Evolutionary conservation across 176 grass and related monocot genomes (phyloP), one percentile per base, ranked within the genome.

Genomic region (Chloris gayana): DNA sequence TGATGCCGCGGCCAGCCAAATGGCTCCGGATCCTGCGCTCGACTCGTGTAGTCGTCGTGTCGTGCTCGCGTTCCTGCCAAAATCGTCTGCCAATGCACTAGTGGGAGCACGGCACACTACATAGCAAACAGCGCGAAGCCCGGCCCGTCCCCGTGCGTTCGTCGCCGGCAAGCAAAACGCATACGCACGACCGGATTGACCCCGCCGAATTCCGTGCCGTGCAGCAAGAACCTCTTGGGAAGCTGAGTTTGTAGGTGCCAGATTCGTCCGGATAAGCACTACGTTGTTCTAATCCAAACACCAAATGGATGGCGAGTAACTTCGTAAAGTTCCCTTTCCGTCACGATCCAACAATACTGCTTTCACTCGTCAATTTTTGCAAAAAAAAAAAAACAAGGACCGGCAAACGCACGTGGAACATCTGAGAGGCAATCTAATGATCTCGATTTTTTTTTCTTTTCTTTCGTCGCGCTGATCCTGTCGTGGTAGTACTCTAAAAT

Each of bases 81-180:
- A 53, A 76, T 47, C 39, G 31, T 13, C 49, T 6, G 31, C 70
- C 22, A 7, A 59, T 14, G 12, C 17, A 72, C 69, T 61, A 57
- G 13, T 11, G 9, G 45, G 18, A 53, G 18, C 51, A 54, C 51
- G 47, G n/a, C n/a, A n/a, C 13, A 18, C 75, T 4, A 24, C 8
- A 63, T 10, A 42, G 25, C 30, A 46, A 32, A 25, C 30, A 63
- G 11, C 9, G 64, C 38, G n/a, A n/a, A n/a, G n/a, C n/a, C n/a
- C n/a, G n/a, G n/a, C n/a, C n/a, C n/a, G n/a, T n/a, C n/a, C n/a
- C 15, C 6, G 30, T 2, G 34, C 79, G 25, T 76, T 76, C 2
- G 64, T 57, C 63, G 59, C 58, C 29, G 9, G 60, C 58, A 60
- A 73, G 80, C 57, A 51, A 60, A 79, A 88, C 6, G 18, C 18